These are phyloP conservation scores for Colletotrichum somersetense DNA, from an alignment of 2,329 filamentous ascomycete species.

Conservation along the genomic window DNA sequence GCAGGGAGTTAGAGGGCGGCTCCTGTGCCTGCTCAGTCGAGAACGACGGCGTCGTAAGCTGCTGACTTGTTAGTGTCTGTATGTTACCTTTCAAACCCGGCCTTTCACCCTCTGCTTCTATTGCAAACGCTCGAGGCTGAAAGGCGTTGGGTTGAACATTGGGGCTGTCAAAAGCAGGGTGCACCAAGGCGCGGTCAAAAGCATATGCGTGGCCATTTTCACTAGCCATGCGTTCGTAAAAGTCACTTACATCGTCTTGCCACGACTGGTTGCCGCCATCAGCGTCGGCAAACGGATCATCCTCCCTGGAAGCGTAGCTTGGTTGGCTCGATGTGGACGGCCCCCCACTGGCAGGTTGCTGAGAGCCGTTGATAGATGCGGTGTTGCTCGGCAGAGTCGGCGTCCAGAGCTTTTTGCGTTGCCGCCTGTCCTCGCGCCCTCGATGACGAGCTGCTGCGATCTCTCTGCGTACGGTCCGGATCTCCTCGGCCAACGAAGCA, in stretches of 20 bases:
- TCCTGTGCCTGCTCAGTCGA: not conserved
- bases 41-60: not conserved
- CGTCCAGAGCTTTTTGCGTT: not conserved
- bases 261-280: constrained; percentile 1
- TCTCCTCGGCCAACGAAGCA: constrained; percentile 22
- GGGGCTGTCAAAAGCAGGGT: constrained; percentile 5
- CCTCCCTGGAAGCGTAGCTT: not conserved
- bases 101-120: not conserved
- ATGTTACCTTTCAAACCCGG: not conserved
- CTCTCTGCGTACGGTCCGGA: constrained; percentile 28
- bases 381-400: not conserved
- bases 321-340: not conserved
- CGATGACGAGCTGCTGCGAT: constrained; percentile 37
- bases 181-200: constrained; percentile 22
- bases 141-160: not conserved
- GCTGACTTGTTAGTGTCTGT: not conserved
- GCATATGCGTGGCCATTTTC: not conserved
- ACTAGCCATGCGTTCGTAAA: constrained; percentile 14
- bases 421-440: constrained; percentile 4
- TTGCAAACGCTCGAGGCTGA: not conserved
- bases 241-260: constrained; percentile 6
- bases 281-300: constrained; percentile 11
- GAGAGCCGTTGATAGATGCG: not conserved
- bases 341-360: not conserved
- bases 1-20: not conserved